Conservation (phyloP, 2,329 filamentous ascomycete genomes). For the Acrodontium crateriforme region DNA sequence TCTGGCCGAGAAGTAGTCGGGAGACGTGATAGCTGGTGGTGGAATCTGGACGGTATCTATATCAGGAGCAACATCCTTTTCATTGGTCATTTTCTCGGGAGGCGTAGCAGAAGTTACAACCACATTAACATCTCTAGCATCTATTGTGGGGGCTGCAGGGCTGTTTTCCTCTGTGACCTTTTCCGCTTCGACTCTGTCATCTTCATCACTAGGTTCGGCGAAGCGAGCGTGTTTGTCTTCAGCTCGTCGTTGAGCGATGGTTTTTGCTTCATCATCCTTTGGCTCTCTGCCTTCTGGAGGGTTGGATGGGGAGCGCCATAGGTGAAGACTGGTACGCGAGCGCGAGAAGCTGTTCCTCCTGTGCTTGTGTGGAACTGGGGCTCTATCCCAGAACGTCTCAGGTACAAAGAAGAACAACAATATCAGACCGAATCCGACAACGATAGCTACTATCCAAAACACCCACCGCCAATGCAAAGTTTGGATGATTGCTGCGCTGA, state of each 20-base stretch:
- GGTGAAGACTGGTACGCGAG: slow-evolving; percentile 5
- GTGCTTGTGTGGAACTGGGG: slow-evolving; percentile 41
- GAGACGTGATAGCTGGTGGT: slow-evolving; percentile 1
- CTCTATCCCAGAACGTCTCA: slow-evolving; percentile 90
- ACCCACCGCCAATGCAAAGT: slow-evolving; percentile 56
- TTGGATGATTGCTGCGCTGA: slow-evolving; percentile 74
- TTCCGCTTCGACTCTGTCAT: too few relatives aligned
- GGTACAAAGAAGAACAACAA: slow-evolving; percentile 83
- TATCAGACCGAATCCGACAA: slow-evolving; percentile 55
- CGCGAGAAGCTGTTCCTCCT: slow-evolving; percentile 15
- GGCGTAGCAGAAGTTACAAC: too few relatives aligned
- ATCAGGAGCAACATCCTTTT: too few relatives aligned
- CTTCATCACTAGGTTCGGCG: too few relatives aligned
- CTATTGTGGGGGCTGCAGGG: too few relatives aligned
- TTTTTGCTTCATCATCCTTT: neutral
- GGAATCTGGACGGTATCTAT: slow-evolving; percentile 3
- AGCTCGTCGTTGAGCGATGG: slow-evolving; percentile 1
- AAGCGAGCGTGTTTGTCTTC: slow-evolving; percentile 11
- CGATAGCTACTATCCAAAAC: slow-evolving; percentile 59
- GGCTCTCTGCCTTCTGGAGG: neutral
- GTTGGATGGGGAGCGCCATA: neutral
- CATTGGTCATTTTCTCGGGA: too few relatives aligned
- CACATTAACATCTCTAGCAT: too few relatives aligned
- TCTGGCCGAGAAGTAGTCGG: slow-evolving; percentile 7
- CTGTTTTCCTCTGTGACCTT: slow-evolving; percentile 2